Conservation (phyloP, 2,329 filamentous ascomycete genomes). For the Alternaria dauci region DNA sequence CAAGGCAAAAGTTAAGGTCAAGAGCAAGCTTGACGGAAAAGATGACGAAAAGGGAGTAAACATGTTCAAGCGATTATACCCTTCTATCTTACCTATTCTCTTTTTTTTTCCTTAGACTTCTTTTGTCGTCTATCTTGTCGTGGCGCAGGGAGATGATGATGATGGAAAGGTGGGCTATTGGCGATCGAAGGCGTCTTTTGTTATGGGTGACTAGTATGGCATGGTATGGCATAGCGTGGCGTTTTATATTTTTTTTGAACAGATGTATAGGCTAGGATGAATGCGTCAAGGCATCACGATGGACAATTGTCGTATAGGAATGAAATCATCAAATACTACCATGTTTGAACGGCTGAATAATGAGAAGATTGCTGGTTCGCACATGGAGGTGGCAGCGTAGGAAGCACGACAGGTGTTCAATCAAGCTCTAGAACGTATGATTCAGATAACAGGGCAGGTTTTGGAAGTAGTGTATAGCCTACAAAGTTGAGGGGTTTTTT, state of each 20-base stretch:
- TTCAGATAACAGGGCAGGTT: too few relatives aligned
- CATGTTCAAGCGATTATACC: conserved; percentile 3
- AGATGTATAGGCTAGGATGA: too few relatives aligned
- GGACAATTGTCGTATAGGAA: too few relatives aligned
- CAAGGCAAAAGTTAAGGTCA: background rate
- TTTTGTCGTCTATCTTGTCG: background rate
- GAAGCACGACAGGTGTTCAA: too few relatives aligned
- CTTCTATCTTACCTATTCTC: background rate
- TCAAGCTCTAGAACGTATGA: too few relatives aligned
- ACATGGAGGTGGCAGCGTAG: too few relatives aligned
- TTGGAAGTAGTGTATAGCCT: too few relatives aligned
- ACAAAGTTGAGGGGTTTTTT: background rate
- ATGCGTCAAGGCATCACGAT: background rate
- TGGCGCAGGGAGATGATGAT: background rate
- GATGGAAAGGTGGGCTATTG: too few relatives aligned
- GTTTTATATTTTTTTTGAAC: background rate
- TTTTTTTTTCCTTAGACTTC: background rate
- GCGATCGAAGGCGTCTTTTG: background rate
- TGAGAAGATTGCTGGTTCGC: too few relatives aligned
- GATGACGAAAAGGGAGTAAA: background rate
- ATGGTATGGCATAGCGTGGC: conserved; percentile 7
- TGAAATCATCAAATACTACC: too few relatives aligned
- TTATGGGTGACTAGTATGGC: background rate
- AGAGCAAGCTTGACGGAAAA: background rate
- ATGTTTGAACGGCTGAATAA: too few relatives aligned